A percentile compares a stretch with the other conserved stretches of the same genome.
Conservation (phyloP, 148 eudicot genomes). For the Linanthus parryae region DNA sequence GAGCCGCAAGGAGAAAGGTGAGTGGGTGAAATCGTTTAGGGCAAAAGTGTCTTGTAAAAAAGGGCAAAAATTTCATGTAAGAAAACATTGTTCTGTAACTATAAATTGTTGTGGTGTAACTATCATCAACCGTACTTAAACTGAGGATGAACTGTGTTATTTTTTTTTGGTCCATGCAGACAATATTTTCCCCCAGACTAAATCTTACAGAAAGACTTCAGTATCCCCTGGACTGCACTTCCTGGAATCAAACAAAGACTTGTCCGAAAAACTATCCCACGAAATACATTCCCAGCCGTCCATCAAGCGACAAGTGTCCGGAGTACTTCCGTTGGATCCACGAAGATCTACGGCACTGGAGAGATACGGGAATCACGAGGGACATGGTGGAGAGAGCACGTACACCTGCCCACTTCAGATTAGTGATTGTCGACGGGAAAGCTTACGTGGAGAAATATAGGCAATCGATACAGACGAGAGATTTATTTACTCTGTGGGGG, state of each 20-base stretch:
- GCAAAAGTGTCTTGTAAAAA: too few species aligned
- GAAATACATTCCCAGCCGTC: slow-evolving; percentile 13
- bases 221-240: slow-evolving; percentile 25
- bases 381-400: slow-evolving; percentile 60
- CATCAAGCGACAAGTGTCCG: slow-evolving; percentile 47
- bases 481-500: slow-evolving; percentile 72
- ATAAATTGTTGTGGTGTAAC: neutral
- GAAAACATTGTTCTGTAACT: too few species aligned
- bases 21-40: too few species aligned
- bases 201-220: neutral
- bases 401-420: slow-evolving; percentile 46
- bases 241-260: slow-evolving; percentile 24
- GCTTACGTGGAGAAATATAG: slow-evolving; percentile 60
- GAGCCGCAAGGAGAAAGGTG: too few species aligned
- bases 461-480: slow-evolving; percentile 52
- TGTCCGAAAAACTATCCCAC: slow-evolving; percentile 42
- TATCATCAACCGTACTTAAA: neutral
- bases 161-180: neutral
- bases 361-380: slow-evolving; percentile 48
- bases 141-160: neutral
- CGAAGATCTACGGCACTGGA: slow-evolving; percentile 74
- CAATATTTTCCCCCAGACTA: neutral
- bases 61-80: too few species aligned
- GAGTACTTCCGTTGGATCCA: slow-evolving; percentile 84
- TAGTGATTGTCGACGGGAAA: slow-evolving; percentile 52